A percentile compares a stretch with the other conserved stretches of the same genome.
Conservation (phyloP, 176 grass and related monocot species). For the Tillandsia fasciculata region DNA sequence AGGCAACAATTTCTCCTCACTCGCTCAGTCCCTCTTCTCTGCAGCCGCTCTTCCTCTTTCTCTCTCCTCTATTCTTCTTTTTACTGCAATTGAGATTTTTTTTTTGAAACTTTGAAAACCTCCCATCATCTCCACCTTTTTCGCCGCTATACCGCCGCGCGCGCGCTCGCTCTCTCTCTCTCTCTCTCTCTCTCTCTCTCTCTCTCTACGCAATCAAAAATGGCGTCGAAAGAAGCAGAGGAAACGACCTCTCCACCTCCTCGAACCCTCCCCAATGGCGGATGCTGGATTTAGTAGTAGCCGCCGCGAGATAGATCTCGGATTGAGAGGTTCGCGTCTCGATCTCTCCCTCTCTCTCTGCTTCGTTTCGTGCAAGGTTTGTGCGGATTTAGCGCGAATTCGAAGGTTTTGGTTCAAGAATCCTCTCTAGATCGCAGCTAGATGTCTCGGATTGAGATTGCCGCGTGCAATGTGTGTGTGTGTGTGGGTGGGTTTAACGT, state of each 20-base stretch:
- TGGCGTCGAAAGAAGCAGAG: no score
- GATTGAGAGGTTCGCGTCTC: no score
- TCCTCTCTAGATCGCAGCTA: not conserved
- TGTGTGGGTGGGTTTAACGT: no score
- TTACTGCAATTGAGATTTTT: not conserved
- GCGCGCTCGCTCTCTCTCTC: constrained; percentile 10
- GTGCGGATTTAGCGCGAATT: not conserved
- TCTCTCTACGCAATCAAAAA: not conserved
- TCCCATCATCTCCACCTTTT: not conserved
- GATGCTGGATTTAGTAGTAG: no score
- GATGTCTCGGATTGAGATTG: not conserved
- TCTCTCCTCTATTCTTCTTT: constrained; percentile 5
- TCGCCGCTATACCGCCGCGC: constrained; percentile 3
- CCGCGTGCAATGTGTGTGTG: not conserved
- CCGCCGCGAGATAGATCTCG: no score
- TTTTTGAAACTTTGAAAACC: constrained; percentile 9
- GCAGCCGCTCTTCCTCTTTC: constrained; percentile 11
- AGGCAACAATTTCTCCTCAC: not conserved
- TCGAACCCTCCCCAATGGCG: not conserved
- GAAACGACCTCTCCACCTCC: not conserved
- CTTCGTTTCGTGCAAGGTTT: no score
- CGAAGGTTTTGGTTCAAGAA: not conserved
- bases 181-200: not conserved
- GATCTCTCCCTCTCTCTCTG: no score
- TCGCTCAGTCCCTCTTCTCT: not conserved